These are phyloP conservation scores for Rhodocollybia butyracea DNA, from an alignment of 768 basidiomycete species.

Conservation along the genomic window DNA sequence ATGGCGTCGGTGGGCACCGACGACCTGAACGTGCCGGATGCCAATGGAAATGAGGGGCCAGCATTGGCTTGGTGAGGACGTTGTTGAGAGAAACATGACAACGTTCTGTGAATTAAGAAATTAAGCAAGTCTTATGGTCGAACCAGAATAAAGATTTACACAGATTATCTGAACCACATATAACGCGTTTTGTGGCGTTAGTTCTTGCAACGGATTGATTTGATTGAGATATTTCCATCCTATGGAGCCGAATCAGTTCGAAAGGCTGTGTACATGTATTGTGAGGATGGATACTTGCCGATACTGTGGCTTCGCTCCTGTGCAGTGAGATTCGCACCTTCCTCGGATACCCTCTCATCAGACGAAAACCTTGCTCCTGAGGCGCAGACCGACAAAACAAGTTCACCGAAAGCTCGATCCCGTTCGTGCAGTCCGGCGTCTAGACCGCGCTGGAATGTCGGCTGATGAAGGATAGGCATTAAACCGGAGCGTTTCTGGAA, in stretches of 20 bases:
- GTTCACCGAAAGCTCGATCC: conserved; percentile 43
- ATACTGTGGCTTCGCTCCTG: neutral
- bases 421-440: conserved; percentile 45
- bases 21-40: conserved; percentile 71
- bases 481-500: conserved; percentile 55
- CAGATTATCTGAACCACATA: conserved; percentile 66
- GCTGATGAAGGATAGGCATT: conserved; percentile 69
- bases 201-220: conserved; percentile 41
- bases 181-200: conserved; percentile 47
- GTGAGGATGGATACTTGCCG: neutral
- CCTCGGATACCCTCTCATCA: conserved; percentile 57
- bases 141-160: conserved; percentile 22
- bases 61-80: conserved; percentile 47
- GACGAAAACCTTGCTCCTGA: conserved; percentile 56
- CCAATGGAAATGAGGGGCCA: conserved; percentile 69
- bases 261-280: neutral
- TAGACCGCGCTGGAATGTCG: conserved; percentile 58
- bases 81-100: conserved; percentile 43
- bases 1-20: conserved; percentile 60
- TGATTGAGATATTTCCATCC: conserved; percentile 6
- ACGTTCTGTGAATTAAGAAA: conserved; percentile 32
- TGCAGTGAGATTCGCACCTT: conserved; percentile 32
- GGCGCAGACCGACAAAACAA: conserved; percentile 55
- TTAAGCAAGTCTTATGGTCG: neutral
- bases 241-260: neutral